A percentile compares a stretch with the other conserved stretches of the same genome.
These are phyloP conservation scores for Fraxinus sp. DNA, from an alignment of 305 asterid genomes.

Conservation along the genomic window DNA sequence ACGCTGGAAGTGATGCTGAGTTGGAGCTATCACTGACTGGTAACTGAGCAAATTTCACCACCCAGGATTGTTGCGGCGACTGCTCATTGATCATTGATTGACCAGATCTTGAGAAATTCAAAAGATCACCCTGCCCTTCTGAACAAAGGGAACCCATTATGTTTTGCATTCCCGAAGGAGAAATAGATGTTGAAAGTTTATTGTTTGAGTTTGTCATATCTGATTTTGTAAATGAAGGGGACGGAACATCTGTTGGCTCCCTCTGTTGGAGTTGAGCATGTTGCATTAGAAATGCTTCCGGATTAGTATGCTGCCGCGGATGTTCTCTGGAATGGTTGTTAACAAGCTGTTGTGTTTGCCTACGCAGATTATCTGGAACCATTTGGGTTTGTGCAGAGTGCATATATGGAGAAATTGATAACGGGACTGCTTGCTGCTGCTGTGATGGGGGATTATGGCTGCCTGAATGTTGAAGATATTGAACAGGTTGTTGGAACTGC, in stretches of 20 bases:
- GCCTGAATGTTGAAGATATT: constrained; percentile 58
- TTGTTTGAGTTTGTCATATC: constrained; percentile 50
- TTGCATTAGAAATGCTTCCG: constrained; percentile 51
- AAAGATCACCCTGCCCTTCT: constrained; percentile 65
- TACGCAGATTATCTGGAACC: constrained; percentile 46
- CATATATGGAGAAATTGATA: constrained; percentile 35
- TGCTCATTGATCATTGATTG: constrained; percentile 59
- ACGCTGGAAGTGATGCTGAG: constrained; percentile 43
- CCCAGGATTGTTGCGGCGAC: constrained; percentile 69
- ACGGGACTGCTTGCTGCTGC: constrained; percentile 45
- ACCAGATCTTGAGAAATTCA: constrained; percentile 58
- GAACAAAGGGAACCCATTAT: constrained; percentile 64
- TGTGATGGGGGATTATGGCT: constrained; percentile 46
- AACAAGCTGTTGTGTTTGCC: constrained; percentile 39
- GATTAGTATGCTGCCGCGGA: constrained; percentile 49
- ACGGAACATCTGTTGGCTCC: constrained; percentile 58
- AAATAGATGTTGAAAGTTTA: constrained; percentile 45
- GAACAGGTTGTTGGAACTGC: constrained; percentile 74
- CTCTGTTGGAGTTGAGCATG: constrained; percentile 64
- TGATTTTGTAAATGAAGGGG: constrained; percentile 66
- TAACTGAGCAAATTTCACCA: constrained; percentile 45
- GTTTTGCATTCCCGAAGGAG: constrained; percentile 61
- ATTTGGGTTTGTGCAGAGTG: constrained; percentile 49
- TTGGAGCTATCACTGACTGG: constrained; percentile 42
- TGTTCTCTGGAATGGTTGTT: constrained; percentile 43